Evolutionary conservation across 108 stramenopile genomes (phyloP), one percentile per base, ranked within the genome.

Genomic region (Discostella stelligeroides): DNA sequence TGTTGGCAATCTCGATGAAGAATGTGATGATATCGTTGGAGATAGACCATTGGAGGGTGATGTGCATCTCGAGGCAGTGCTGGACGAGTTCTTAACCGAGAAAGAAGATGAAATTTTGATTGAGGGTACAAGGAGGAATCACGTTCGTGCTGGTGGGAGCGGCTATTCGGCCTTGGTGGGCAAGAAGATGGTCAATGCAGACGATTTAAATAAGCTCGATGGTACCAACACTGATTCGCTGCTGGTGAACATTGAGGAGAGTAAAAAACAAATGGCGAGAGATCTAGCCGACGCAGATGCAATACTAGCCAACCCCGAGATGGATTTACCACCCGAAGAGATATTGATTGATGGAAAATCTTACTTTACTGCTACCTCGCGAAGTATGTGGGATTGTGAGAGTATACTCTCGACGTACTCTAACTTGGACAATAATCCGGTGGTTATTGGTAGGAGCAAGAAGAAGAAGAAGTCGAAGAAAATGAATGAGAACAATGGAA

Each of bases 311-410:
- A 86, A 85, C 51, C 90, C 90, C 6, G 79, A 84, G 62, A 74
- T 83, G 55, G 86, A 86, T 18, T 77, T 87, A 8, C 92, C 95
- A 1, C 70, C 82, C 3, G 92, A 94, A 72, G 91, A 94, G 28
- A 73, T 96, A 28, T 76, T 92, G 14, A 94, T 92, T 55, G 92
- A 94, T 66, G 95, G 95, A 15, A 92, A 92, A 65, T 83, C 81
- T 25, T 96, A 96, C 72, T 96, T 85, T 68, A 81, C 89, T 4
- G 82, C 82, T 37, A 80, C 68, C 23, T 75, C 82, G 42, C 66
- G 83, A 27, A 95, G 95, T 64, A 95, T 89, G n/a, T 98, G 96
- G 96, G 98, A 98, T 77, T 98, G 98, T 62, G 97, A 97, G 69
- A 90, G 92, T 61, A 92, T 98, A 40, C 76, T 98, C 29, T 92